Evolutionary conservation across 2,329 filamentous ascomycete species (phyloP), one percentile per base, ranked within the genome.

Genomic region (Penicillium italicum): DNA sequence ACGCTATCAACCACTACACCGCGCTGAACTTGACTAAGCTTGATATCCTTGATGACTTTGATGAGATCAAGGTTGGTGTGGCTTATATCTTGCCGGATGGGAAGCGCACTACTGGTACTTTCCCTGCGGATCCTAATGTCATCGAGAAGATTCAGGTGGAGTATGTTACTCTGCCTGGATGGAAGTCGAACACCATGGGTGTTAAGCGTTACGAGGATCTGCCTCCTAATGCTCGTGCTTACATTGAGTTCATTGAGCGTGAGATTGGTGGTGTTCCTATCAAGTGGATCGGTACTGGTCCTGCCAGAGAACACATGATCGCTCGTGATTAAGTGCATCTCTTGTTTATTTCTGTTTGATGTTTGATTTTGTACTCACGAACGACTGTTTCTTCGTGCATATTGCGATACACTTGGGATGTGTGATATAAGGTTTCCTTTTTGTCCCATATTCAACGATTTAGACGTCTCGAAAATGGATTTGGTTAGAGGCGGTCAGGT

Each of bases 271-370:
- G 79, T 46, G 79, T 86, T 38, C 79, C 76, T 59, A 74, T 86
- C 55, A 84, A 82, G 74, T 86, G 82, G 76, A 84, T 87, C 66
- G 84, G 84, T 37, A 85, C 83, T 10, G 84, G 84, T 12, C 84
- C 84, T 53, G 79, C 77, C 43, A 75, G 83, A 60, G 82, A 85
- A 60, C 80, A 83, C 68, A 85, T 86, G 83, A 84, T 86, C 68
- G 72, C 78, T 51, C 75, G 81, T 70, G 62, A 64, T 46, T 67
- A 65, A 54, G 43, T 43, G 36, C 4, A 22, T 56, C 56, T 53
- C 16, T 40, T 68, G 14, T 48, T 54, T 36, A 55, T 20, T 48
- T 24, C 30, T 42, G 30, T 44, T 60, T 36, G 10, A 10, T 49
- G 12, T 50, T 47, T 50, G 48, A n/a, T 33, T 41, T 31, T 49